phyloP scores from a whole-genome alignment of 331 rosid genomes.

The Acacia concinna region DNA sequence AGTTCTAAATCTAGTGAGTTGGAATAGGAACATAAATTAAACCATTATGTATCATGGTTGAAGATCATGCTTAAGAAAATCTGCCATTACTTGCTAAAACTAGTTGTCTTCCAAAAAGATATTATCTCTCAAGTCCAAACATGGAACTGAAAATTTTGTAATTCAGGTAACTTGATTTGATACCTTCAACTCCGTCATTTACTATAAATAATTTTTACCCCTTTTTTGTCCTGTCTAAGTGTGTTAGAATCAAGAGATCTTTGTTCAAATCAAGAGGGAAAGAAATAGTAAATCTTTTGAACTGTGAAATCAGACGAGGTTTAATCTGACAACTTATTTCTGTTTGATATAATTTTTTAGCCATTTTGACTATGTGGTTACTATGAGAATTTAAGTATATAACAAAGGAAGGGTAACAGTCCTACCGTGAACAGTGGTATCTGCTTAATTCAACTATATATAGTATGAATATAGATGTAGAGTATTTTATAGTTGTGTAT shows the following conservation, averaged over 20 bases:
- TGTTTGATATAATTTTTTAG: neutral
- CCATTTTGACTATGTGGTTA: neutral
- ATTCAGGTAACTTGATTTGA: neutral
- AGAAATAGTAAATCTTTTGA: neutral
- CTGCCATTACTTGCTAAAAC: no score
- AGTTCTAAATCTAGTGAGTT: slow-evolving; percentile 21
- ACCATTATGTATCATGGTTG: slow-evolving; percentile 1
- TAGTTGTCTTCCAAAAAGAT: neutral
- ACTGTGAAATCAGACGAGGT: neutral
- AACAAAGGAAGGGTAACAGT: neutral
- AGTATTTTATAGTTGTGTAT: neutral
- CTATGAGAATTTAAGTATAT: neutral
- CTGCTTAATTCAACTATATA: neutral
- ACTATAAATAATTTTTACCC: neutral
- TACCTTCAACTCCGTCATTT: no score
- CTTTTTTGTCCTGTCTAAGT: neutral
- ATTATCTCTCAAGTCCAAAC: neutral
- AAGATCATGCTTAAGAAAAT: neutral
- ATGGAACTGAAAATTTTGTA: no score
- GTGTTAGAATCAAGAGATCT: neutral
- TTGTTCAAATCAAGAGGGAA: neutral
- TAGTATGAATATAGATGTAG: neutral
- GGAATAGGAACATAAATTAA: slow-evolving; percentile 25
- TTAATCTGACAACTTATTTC: neutral
- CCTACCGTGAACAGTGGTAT: neutral